Percentiles rank a stretch among this genome's conserved stretches.
phyloP scores from a whole-genome alignment of 179 eudicot genomes.

The Spergularia azorica region DNA sequence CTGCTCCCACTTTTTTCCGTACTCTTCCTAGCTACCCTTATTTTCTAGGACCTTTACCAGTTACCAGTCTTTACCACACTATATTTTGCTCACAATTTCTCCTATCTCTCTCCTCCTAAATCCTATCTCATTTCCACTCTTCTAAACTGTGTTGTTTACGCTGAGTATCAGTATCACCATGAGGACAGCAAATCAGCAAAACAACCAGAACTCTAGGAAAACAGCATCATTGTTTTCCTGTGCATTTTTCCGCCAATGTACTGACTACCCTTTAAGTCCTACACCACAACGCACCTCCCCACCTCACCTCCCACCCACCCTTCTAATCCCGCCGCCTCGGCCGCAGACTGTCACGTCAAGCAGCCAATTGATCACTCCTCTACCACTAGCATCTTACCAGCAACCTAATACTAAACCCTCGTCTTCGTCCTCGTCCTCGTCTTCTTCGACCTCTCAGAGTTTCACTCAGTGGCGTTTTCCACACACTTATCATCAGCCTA shows the following conservation, averaged over 20 bases:
- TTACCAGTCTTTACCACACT: conserved; percentile 1
- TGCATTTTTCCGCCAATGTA: conserved; percentile 81
- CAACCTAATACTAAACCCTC: conserved; percentile 24
- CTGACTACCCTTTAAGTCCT: conserved; percentile 73
- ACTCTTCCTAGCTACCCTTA: not conserved
- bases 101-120: no score
- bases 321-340: conserved; percentile 28
- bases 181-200: conserved; percentile 51
- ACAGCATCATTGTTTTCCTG: conserved; percentile 70
- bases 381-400: conserved; percentile 6
- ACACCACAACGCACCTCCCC: conserved; percentile 50
- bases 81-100: not conserved
- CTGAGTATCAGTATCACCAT: conserved; percentile 27
- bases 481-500: conserved; percentile 41
- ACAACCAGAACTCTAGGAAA: conserved; percentile 57
- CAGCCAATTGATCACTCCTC: conserved; percentile 17
- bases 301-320: conserved; percentile 32
- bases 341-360: conserved; percentile 23
- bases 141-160: not conserved
- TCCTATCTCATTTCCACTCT: conserved; percentile 10
- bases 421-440: conserved; percentile 54
- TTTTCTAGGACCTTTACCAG: not conserved
- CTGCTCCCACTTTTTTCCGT: not conserved
- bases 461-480: conserved; percentile 93
- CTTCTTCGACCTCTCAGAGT: conserved; percentile 90